Percentiles rank a stretch among this genome's conserved stretches.
Evolutionary conservation across 2,329 filamentous ascomycete species (phyloP).

Genomic region (Xylaria multiplex): DNA sequence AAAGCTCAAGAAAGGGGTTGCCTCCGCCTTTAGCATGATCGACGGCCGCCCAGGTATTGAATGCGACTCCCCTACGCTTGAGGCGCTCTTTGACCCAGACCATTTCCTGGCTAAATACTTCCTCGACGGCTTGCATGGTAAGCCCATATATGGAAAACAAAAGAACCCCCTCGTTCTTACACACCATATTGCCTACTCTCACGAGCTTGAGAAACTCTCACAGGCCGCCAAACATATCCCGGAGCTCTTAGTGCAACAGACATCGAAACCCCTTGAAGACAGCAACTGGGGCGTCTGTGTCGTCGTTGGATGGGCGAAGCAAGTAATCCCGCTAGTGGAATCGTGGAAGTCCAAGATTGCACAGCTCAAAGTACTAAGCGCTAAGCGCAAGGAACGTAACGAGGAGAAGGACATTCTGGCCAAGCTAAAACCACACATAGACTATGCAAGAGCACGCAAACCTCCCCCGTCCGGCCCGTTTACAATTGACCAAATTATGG

Average conservation of each 20-base stretch:
- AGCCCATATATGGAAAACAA: conserved; percentile 10
- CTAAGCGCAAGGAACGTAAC: conserved; percentile 7
- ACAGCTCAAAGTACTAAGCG: conserved; percentile 1
- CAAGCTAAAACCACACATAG: conserved; percentile 28
- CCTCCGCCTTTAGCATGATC: conserved; percentile 27
- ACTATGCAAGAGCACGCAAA: conserved; percentile 24
- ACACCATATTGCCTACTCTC: background rate
- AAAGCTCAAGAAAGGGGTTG: conserved; percentile 19
- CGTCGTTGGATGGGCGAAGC: conserved; percentile 27
- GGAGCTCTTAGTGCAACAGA: conserved; percentile 5
- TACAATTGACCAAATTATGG: conserved; percentile 13
- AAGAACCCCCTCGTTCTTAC: conserved; percentile 10
- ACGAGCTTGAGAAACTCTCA: background rate
- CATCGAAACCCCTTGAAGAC: background rate
- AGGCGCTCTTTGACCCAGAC: conserved; percentile 23
- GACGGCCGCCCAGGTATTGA: conserved; percentile 11
- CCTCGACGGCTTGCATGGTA: conserved; percentile 20
- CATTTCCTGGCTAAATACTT: conserved; percentile 33
- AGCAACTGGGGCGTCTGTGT: background rate
- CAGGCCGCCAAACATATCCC: conserved; percentile 11
- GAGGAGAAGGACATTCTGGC: conserved; percentile 25
- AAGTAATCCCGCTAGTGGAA: conserved; percentile 6
- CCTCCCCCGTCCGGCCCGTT: background rate
- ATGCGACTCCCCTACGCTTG: conserved; percentile 15
- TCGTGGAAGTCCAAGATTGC: conserved; percentile 10